phyloP scores from a whole-genome alignment of 73 alveolate genomes.

The Tetrahymena thermophila region DNA sequence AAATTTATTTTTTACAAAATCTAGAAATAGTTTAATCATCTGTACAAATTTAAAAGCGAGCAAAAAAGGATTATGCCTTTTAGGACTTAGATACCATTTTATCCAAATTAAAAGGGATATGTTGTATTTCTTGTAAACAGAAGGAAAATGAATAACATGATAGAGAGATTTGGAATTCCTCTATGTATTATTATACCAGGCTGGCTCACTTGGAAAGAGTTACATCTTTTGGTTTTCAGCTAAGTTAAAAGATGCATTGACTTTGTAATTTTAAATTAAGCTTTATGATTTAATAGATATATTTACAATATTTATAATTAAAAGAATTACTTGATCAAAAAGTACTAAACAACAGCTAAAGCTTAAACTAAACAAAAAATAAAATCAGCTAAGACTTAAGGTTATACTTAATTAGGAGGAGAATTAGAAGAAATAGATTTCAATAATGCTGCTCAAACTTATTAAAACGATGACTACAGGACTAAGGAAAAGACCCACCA shows the following conservation, averaged over 20 bases:
- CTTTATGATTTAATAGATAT: neutral
- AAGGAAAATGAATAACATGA: conserved; percentile 1
- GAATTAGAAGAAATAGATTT: neutral
- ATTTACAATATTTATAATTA: neutral
- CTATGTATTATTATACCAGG: conserved; percentile 7
- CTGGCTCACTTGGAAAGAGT: conserved; percentile 22
- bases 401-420: neutral
- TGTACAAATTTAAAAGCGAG: neutral
- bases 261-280: conserved; percentile 1
- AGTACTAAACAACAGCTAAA: neutral
- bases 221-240: conserved; percentile 8
- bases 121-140: neutral
- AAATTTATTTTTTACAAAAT: neutral
- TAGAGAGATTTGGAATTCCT: conserved; percentile 32
- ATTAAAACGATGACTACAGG: neutral
- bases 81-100: neutral
- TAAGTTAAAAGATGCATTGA: conserved; percentile 30
- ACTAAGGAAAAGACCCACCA: neutral
- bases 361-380: neutral
- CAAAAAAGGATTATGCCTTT: neutral
- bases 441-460: neutral
- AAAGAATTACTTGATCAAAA: neutral
- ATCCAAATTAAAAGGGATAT: neutral
- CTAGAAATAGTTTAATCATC: neutral
- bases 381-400: neutral